A percentile compares a stretch with the other conserved stretches of the same genome.
Evolutionary conservation across 163 green algal genomes (phyloP).

Genomic region (Chloromonas sp.): DNA sequence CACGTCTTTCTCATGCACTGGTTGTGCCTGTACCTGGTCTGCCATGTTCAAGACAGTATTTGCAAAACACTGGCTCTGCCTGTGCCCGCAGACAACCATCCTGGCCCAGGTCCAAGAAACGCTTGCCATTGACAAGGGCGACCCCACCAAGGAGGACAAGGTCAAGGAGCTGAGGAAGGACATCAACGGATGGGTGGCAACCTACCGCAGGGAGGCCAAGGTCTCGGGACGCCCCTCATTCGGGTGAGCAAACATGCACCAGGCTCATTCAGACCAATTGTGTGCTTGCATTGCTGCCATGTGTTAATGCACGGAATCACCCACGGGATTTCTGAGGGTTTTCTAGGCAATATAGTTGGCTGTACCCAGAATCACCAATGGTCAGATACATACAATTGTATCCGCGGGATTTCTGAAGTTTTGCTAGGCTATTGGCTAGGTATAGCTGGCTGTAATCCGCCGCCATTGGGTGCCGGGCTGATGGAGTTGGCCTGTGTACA

Average conservation of each 20-base stretch:
- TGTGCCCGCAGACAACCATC: conserved; percentile 37
- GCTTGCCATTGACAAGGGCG: conserved; percentile 54
- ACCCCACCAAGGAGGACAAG: conserved; percentile 48
- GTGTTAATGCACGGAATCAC: conserved; percentile 7
- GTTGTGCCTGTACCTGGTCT: neutral
- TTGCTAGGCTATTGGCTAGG: too few relatives aligned
- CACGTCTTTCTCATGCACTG: neutral
- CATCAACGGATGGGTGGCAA: conserved; percentile 80
- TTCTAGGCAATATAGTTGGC: neutral
- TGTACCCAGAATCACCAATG: too few relatives aligned
- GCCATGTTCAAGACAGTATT: neutral
- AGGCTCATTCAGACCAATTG: neutral
- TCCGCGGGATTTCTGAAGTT: too few relatives aligned
- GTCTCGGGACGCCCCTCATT: conserved; percentile 74
- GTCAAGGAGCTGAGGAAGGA: conserved; percentile 62
- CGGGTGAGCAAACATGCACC: conserved; percentile 37
- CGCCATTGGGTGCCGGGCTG: too few relatives aligned
- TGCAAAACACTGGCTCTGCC: neutral
- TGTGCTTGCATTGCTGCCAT: conserved; percentile 3
- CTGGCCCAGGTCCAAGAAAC: conserved; percentile 50
- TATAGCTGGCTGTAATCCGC: too few relatives aligned
- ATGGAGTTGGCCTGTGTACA: too few relatives aligned
- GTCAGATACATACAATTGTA: too few relatives aligned
- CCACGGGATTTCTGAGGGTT: neutral
- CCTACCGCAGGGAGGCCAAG: conserved; percentile 72